These are phyloP conservation scores for Phytophthora podocarpi DNA, from an alignment of 352 stramenopile species.

Conservation along the genomic window DNA sequence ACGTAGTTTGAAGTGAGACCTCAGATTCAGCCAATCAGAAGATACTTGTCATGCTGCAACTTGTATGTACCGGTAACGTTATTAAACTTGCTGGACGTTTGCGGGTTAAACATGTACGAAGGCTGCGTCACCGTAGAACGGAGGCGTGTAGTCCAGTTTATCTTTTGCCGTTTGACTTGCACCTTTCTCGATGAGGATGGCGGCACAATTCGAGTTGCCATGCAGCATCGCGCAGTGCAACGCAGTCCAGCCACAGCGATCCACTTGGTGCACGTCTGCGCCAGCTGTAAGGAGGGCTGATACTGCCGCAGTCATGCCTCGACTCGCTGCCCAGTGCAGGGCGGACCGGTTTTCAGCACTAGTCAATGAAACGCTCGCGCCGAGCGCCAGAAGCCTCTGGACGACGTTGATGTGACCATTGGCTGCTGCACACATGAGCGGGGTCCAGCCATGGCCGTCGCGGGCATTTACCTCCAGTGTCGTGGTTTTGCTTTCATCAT, in stretches of 20 bases:
- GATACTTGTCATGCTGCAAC: neutral
- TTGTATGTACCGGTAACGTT: too few species aligned
- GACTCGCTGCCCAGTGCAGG: conserved; percentile 66
- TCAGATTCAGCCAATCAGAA: conserved; percentile 1
- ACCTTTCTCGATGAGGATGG: conserved; percentile 45
- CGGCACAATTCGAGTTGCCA: conserved; percentile 35
- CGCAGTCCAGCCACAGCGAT: conserved; percentile 60
- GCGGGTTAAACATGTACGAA: too few species aligned
- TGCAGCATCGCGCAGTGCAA: conserved; percentile 70
- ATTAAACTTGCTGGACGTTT: too few species aligned
- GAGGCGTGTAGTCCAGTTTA: conserved; percentile 42
- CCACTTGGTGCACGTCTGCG: conserved; percentile 35
- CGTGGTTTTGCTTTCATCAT: neutral
- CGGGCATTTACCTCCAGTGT: conserved; percentile 48
- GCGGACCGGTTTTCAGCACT: conserved; percentile 60
- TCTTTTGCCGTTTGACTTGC: conserved; percentile 35
- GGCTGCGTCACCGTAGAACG: conserved; percentile 22
- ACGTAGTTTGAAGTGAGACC: neutral
- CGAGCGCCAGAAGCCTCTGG: conserved; percentile 41
- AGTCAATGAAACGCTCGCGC: conserved; percentile 36
- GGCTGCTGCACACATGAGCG: conserved; percentile 58
- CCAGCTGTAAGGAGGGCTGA: conserved; percentile 39
- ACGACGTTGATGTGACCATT: conserved; percentile 60
- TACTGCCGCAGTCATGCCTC: conserved; percentile 48
- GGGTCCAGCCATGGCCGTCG: conserved; percentile 59